Evolutionary conservation across 148 eudicot species (phyloP).

Genomic region (Rhododendron simsii): DNA sequence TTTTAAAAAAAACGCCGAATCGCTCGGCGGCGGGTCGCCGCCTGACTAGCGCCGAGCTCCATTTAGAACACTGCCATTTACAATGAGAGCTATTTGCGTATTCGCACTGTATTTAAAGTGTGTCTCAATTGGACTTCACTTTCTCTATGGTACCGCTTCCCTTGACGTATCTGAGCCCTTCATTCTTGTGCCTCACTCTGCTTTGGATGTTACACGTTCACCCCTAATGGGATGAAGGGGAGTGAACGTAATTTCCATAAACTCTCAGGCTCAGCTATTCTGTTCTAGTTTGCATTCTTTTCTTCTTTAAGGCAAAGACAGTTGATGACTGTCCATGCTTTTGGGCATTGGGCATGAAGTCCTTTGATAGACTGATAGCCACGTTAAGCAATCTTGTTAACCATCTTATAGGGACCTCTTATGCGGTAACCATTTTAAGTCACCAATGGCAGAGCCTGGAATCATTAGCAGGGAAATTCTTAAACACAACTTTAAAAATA

Average conservation of each 20-base stretch:
- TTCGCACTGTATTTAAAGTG: neutral
- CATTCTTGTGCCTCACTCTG: neutral
- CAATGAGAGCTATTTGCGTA: neutral
- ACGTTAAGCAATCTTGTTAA: neutral
- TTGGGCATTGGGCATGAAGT: neutral
- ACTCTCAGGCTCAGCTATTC: neutral
- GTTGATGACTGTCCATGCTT: neutral
- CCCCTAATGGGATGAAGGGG: neutral
- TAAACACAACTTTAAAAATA: neutral
- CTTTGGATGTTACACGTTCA: neutral
- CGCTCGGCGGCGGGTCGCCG: too few relatives aligned
- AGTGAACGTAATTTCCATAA: neutral
- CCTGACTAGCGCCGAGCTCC: too few relatives aligned
- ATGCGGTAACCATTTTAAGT: neutral
- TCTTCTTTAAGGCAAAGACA: neutral
- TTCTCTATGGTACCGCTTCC: neutral
- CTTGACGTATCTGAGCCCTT: neutral
- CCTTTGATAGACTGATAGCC: neutral
- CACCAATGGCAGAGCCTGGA: neutral
- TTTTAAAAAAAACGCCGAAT: too few relatives aligned
- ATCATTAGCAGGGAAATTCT: neutral
- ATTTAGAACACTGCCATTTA: neutral
- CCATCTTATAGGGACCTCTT: conserved; percentile 2
- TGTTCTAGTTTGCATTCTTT: neutral
- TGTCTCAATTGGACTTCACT: neutral